These are phyloP conservation scores for Paraconiothyrium brasiliense DNA, from an alignment of 2,329 filamentous ascomycete genomes.

Conservation along the genomic window DNA sequence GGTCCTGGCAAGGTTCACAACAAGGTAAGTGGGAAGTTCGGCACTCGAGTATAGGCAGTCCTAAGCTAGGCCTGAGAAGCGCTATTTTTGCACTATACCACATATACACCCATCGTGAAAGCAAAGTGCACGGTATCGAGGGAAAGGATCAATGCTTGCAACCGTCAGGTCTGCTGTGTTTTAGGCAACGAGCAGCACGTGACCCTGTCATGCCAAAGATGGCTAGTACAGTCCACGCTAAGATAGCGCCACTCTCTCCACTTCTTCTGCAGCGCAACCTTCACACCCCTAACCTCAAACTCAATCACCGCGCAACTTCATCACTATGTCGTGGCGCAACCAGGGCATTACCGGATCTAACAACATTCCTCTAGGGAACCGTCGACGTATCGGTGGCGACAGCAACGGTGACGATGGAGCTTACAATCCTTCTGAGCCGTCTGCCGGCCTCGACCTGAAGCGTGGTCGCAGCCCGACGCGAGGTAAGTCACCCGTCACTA, in stretches of 20 bases:
- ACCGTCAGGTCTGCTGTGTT: background rate
- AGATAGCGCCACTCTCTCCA: slow-evolving; percentile 13
- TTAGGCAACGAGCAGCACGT: slow-evolving; percentile 1
- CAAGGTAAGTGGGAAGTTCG: too few species aligned
- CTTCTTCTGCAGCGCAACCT: slow-evolving; percentile 13
- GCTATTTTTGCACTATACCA: too few species aligned
- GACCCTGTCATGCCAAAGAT: background rate
- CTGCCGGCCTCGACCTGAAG: slow-evolving; percentile 68
- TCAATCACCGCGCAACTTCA: slow-evolving; percentile 23
- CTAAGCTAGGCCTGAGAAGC: too few species aligned
- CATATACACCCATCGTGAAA: too few species aligned
- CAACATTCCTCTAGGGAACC: slow-evolving; percentile 91
- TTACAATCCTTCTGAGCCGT: slow-evolving; percentile 56
- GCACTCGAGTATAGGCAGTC: too few species aligned
- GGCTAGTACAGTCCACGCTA: background rate
- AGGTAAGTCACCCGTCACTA: slow-evolving; percentile 61
- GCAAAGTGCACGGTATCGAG: too few species aligned
- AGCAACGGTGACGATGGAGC: slow-evolving; percentile 54
- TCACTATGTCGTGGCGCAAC: slow-evolving; percentile 70
- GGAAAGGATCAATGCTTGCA: too few species aligned
- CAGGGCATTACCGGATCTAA: slow-evolving; percentile 96
- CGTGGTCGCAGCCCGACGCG: slow-evolving; percentile 92
- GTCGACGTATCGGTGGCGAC: slow-evolving; percentile 79
- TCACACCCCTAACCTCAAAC: slow-evolving; percentile 4
- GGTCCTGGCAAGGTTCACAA: too few species aligned